phyloP scores from a whole-genome alignment of 306 rosid genomes.

The Betula pendula region DNA sequence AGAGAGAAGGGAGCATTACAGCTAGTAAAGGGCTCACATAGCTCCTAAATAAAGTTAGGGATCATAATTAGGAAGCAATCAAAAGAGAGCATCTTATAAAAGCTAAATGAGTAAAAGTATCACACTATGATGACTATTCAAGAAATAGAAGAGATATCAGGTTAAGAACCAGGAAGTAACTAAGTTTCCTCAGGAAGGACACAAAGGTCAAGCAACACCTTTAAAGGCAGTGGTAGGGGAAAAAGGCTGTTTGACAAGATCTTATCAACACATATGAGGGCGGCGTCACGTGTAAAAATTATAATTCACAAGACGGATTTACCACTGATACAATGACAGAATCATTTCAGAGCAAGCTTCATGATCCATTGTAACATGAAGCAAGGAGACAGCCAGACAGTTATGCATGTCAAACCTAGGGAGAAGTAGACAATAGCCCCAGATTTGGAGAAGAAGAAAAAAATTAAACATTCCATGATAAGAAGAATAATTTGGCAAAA shows the following conservation, averaged over 20 bases:
- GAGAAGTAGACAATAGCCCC: not conserved
- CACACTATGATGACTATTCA: not conserved
- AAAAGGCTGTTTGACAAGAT: not conserved
- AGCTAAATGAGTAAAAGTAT: not conserved
- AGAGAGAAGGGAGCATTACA: not conserved
- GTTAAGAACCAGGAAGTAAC: not conserved
- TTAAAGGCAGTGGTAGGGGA: not conserved
- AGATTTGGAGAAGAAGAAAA: not conserved
- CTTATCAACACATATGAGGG: constrained; percentile 3
- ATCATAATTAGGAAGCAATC: not conserved
- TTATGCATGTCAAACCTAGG: not conserved
- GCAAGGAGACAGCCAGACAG: not conserved
- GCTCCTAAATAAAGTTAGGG: not conserved
- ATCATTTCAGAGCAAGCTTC: not conserved
- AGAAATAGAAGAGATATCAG: not conserved
- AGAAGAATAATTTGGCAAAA: not conserved
- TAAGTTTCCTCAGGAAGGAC: not conserved
- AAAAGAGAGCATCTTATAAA: not conserved
- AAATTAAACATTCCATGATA: not conserved
- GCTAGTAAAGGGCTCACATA: not conserved
- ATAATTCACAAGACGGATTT: not conserved
- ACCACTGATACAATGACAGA: not conserved
- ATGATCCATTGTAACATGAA: not conserved
- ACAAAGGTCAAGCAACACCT: not conserved
- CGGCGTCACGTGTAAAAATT: too few species aligned